These are phyloP conservation scores for Stachybotrys elegans DNA, from an alignment of 2,329 filamentous ascomycete species.

Conservation along the genomic window DNA sequence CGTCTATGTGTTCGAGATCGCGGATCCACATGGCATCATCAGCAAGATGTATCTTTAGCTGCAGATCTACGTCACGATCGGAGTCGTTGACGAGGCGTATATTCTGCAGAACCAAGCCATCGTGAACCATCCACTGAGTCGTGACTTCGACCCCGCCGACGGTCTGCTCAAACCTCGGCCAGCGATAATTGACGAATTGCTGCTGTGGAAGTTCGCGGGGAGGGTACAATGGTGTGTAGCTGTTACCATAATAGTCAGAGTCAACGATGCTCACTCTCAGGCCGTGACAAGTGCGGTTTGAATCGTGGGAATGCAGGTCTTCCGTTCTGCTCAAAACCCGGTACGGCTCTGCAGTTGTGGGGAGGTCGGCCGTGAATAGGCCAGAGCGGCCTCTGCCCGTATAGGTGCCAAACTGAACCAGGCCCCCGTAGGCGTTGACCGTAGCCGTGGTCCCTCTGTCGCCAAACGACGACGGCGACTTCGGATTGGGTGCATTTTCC, in stretches of 20 bases:
- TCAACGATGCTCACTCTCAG: neutral
- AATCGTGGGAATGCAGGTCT: neutral
- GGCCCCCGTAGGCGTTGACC: neutral
- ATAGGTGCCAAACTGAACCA: slow-evolving; percentile 1
- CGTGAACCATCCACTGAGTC: neutral
- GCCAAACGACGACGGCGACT: neutral
- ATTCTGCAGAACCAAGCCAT: neutral
- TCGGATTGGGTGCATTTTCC: neutral
- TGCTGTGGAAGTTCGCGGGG: neutral
- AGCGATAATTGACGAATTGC: neutral
- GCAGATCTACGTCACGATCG: neutral
- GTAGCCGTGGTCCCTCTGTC: neutral
- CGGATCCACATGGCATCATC: neutral
- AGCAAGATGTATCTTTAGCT: neutral
- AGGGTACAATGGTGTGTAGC: neutral
- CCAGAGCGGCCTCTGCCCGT: neutral
- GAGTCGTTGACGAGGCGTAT: neutral
- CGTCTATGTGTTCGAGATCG: neutral
- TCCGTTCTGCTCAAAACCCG: neutral
- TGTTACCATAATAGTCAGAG: neutral
- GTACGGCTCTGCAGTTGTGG: neutral
- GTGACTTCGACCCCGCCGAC: neutral
- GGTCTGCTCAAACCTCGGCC: neutral
- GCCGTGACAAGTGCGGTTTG: no score
- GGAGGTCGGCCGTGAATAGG: neutral